Evolutionary conservation across 495 filamentous ascomycete genomes (phyloP), one percentile per base, ranked within the genome.

Genomic region (Staphylotrichum longicolle): DNA sequence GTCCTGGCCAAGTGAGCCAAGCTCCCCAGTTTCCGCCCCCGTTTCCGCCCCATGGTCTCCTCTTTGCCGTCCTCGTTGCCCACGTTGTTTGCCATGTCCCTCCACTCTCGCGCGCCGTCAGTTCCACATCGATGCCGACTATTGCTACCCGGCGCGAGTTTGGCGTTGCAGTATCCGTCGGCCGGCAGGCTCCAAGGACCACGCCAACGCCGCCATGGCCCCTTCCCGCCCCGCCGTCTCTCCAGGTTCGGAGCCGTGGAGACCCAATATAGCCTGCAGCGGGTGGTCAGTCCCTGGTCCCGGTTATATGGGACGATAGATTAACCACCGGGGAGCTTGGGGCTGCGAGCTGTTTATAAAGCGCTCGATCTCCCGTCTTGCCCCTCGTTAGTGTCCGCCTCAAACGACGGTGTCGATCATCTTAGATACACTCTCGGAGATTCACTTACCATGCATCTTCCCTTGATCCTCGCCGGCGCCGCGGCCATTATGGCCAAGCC

Each of bases 251-350:
- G 10, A 27, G 46, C 14, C 50, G 50, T 47, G 58, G 57, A 27
- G 57, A 34, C 46, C 37, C 51, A 68, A 65, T 68, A 65, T 68
- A 68, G 62, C 62, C 63, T 65, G 57, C 61, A 51, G 49, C 30
- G 44, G 52, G 50, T 44, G 20, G 61, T 54, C 54, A 32, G 48
- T 49, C 60, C 61, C 42, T 47, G 42, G 41, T 62, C 57, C 68
- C 68, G 68, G 68, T 57, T 70, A 65, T 66, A 67, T 64, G 68
- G 58, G 14, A 60, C 65, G 47, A 50, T 60, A 58, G 35, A 69
- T 64, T 64, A 57, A 15, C 64, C 58, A 57, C 30, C 12, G 46
- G 54, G 54, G 45, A 39, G 6, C 5, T 7, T 39, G 10, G 37
- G 6, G 10, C 37, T 39, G 45, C 35, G 44, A 63, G 32, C 61